A percentile compares a stretch with the other conserved stretches of the same genome.
These are phyloP conservation scores for Mucor saturninus DNA, from an alignment of 371 early-diverging fungal species.

Conservation along the genomic window DNA sequence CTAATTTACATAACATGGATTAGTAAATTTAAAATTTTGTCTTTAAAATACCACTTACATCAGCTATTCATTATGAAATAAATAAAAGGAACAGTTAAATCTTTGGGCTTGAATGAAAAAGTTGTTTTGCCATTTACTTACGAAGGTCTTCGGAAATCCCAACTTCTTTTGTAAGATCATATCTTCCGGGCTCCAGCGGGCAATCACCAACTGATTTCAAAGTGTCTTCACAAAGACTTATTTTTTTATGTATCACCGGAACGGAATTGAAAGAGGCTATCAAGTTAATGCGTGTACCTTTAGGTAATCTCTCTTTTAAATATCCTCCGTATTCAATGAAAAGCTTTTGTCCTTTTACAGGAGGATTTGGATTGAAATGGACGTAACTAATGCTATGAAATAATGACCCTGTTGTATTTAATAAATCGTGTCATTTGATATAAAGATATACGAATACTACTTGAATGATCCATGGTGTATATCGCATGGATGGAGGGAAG, in stretches of 20 bases:
- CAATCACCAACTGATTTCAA: background rate
- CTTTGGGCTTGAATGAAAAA: too few species aligned
- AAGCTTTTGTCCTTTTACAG: background rate
- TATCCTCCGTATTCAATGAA: background rate
- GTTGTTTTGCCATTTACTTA: conserved; percentile 1
- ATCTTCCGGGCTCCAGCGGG: background rate
- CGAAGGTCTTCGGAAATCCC: background rate
- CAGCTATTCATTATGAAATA: background rate
- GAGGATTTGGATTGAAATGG: conserved; percentile 4
- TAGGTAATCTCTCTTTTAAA: background rate
- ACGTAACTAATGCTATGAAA: conserved; percentile 1
- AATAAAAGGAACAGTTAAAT: background rate
- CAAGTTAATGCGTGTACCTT: background rate
- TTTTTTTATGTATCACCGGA: background rate
- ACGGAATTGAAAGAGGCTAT: background rate
- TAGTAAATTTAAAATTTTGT: background rate
- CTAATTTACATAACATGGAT: background rate
- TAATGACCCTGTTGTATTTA: background rate
- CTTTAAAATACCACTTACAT: background rate
- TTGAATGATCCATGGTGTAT: conserved; percentile 1
- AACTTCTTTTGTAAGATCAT: background rate
- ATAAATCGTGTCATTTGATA: background rate
- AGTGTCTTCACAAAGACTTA: background rate
- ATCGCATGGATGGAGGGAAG: conserved; percentile 2
- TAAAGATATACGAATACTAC: background rate